Evolutionary conservation across 1,284 basidiomycete genomes (phyloP).

Genomic region (Singerocomus rubriflavus): DNA sequence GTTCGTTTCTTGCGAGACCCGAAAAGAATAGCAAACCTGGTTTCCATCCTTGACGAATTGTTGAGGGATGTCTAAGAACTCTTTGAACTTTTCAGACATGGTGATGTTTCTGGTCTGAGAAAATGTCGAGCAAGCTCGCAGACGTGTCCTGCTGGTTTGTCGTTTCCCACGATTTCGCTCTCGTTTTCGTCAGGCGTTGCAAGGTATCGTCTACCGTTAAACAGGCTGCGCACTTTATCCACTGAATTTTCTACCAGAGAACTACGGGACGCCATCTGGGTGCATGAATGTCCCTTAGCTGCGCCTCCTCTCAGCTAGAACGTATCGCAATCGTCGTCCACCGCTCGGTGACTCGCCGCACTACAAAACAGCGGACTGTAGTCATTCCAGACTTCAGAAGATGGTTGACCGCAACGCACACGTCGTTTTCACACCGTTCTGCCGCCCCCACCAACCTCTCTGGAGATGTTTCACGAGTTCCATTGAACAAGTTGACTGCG

Average conservation of each 20-base stretch:
- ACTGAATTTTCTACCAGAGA: constrained; percentile 8
- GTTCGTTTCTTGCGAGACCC: neutral
- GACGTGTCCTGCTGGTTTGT: constrained; percentile 21
- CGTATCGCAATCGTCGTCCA: constrained; percentile 25
- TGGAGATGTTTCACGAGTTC: constrained; percentile 11
- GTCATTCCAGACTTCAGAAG: constrained; percentile 15
- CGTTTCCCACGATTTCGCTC: constrained; percentile 21
- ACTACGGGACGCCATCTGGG: constrained; percentile 10
- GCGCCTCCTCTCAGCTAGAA: constrained; percentile 28
- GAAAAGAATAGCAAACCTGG: constrained; percentile 56
- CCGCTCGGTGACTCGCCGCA: constrained; percentile 18
- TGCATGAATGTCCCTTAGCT: constrained; percentile 53
- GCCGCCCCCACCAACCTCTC: neutral
- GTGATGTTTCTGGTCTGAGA: constrained; percentile 27
- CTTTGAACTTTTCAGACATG: constrained; percentile 90
- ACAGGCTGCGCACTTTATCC: neutral
- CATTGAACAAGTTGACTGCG: constrained; percentile 18
- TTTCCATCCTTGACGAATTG: constrained; percentile 92
- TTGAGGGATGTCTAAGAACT: constrained; percentile 89
- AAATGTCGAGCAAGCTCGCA: constrained; percentile 7
- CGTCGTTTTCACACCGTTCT: constrained; percentile 3
- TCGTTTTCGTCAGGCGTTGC: neutral
- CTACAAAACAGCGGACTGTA: constrained; percentile 7
- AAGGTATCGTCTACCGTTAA: constrained; percentile 12
- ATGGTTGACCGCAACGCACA: constrained; percentile 24